These are phyloP conservation scores for Magnaporthiopsis poae DNA, from an alignment of 2,329 filamentous ascomycete species.

Conservation along the genomic window DNA sequence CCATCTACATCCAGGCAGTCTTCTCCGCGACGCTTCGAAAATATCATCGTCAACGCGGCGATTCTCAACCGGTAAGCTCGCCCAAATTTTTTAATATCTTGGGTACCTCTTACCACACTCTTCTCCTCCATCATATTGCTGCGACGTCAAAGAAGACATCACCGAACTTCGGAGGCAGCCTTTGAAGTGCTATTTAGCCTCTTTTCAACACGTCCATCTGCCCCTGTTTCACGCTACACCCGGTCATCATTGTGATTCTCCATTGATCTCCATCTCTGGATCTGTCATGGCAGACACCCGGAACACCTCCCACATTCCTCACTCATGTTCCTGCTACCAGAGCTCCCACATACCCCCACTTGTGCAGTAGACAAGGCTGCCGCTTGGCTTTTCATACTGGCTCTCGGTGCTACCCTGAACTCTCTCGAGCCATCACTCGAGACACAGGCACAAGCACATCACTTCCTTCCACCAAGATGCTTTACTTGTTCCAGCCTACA, in stretches of 20 bases:
- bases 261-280: not conserved
- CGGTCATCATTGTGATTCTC: not conserved
- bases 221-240: not conserved
- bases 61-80: not conserved
- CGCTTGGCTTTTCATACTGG: no score
- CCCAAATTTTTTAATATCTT: not conserved
- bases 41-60: not conserved
- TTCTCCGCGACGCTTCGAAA: not conserved
- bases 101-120: not conserved
- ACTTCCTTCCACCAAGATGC: not conserved
- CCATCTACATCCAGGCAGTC: not conserved
- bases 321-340: no score
- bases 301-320: no score
- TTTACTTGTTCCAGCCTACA: not conserved
- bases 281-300: no score
- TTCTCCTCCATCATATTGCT: not conserved
- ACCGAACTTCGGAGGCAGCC: not conserved
- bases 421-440: no score
- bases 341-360: no score
- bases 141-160: no score
- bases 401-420: no score
- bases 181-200: not conserved
- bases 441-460: no score
- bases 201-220: not conserved
- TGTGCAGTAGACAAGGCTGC: no score